These are phyloP conservation scores for Chlorophyllum brunneum DNA, from an alignment of 768 basidiomycete genomes.

Conservation along the genomic window DNA sequence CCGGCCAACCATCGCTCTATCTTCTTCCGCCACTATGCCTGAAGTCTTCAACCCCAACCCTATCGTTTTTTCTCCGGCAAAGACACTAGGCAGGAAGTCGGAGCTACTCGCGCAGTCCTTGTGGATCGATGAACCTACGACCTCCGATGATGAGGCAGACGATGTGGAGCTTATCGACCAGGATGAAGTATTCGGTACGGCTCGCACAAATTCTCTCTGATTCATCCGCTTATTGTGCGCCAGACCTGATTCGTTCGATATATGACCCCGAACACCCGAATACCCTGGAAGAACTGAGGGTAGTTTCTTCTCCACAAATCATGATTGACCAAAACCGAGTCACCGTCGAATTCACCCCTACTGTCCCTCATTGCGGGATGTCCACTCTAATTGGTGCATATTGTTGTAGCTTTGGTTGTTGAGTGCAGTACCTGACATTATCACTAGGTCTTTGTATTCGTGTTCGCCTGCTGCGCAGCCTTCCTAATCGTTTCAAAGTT, in stretches of 20 bases:
- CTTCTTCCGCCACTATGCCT: constrained; percentile 35
- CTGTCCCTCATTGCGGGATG: constrained; percentile 97
- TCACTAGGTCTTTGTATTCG: constrained; percentile 86
- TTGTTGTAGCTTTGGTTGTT: constrained; percentile 2
- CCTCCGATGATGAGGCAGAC: constrained; percentile 46
- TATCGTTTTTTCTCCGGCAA: constrained; percentile 62
- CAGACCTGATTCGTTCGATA: constrained; percentile 89
- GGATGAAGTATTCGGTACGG: constrained; percentile 87
- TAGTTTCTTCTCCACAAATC: constrained; percentile 90
- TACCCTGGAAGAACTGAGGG: constrained; percentile 90
- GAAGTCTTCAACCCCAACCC: constrained; percentile 91
- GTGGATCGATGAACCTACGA: constrained; percentile 52
- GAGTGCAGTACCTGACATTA: not conserved
- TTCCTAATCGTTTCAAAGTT: constrained; percentile 91
- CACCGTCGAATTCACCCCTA: constrained; percentile 92
- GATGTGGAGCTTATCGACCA: constrained; percentile 76
- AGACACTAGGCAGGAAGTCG: constrained; percentile 39
- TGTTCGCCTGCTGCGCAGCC: constrained; percentile 82
- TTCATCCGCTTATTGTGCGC: constrained; percentile 2
- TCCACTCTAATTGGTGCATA: constrained; percentile 87
- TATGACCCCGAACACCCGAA: constrained; percentile 95
- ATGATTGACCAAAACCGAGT: constrained; percentile 55
- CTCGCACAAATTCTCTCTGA: not conserved
- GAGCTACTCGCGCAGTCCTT: constrained; percentile 45
- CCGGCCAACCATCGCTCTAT: constrained; percentile 15